Evolutionary conservation across 768 basidiomycete genomes (phyloP), one percentile per base, ranked within the genome.

Genomic region (Stropharia rugosoannulata): DNA sequence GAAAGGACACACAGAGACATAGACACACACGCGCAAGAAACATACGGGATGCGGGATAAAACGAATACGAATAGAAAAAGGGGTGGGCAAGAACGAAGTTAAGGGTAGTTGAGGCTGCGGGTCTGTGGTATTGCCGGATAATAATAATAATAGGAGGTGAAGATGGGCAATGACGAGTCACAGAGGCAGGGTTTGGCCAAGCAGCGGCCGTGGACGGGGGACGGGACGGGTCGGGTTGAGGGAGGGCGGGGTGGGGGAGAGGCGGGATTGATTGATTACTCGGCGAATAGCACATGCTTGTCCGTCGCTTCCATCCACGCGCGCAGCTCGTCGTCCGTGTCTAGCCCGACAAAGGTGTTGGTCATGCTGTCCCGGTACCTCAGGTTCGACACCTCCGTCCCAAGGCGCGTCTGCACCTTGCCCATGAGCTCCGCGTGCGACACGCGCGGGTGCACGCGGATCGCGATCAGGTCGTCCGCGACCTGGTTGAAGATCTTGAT

Each of bases 401-500:
- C 95, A 5, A 98, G 75, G 50, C 97, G 84, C 36, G 89, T 82
- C 64, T 93, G 86, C 35, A 98, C 91, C 74, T 98, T 99, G 49
- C 86, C 90, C 80, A 97, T 87, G 58, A 99, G 78, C 65, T 96
- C 93, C 9, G 72, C 75, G 64, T 91, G 89, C 7, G 90, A 85
- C 39, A 98, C 95, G 49, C 81, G 84, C 19, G 97, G 97, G 67
- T 96, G 95, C 27, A 98, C 96, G 12, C 97, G 87, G 54, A 98
- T 97, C 4, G 97, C 97, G 59, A 98, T 94, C 52, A 98, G 76
- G 70, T 99, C 97, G 67, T 98, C 95, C 22, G 93, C 88, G 54
- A 88, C 80, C 38, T 91, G 84, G 73, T 97, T 92, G 69, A 97
- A 97, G 43, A 99, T 93, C 75, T 99, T 99, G 75, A 99, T 97